Evolutionary conservation across 192 early-diverging fungal genomes (phyloP), one percentile per base, ranked within the genome.

Genomic region (Funneliformis geosporum): DNA sequence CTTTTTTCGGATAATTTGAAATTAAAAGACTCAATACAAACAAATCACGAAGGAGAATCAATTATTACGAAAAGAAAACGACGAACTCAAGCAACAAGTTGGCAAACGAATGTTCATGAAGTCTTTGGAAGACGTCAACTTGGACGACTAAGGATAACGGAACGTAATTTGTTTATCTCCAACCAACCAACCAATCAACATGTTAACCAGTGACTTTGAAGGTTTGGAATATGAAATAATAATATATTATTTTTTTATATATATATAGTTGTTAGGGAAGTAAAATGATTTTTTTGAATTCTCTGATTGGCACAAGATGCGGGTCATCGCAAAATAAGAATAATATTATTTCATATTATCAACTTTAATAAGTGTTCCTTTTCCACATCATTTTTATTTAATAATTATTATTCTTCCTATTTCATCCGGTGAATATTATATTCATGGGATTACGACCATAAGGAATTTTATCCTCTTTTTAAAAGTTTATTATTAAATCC

Each of bases 81-180:
- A 79, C 14, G 28, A 55, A 28, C 62, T 79, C 18, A 79, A 79
- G 40, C 77, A 79, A 69, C 77, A 79, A 39, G 28, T 79, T 21
- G 77, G 77, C 9, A 64, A 65, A 40, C 23, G 25, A 23, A 40
- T 60, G 39, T 79, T 79, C 60, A 79, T 79, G 64, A 77, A 44
- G 10, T 55, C 60, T 16, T 25, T 79, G 23, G 77, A 79, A 60
- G 67, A 70, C 23, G 62, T 79, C 47, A 79, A 69, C 50, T 43
- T 79, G 11, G 61, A 68, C 47, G 77, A 79, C 50, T 55, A 55
- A 55, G 16, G 50, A 55, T 21, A 50, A 50, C 5, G 18, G 46
- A 47, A 47, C 46, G 46, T 55, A 55, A 55, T 5, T 21, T 5
- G 21, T 16, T 33, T 33, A 4, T 21, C 50, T 55, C 50, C 33